Base-by-base conservation (phyloP, 2,329 filamentous ascomycete genomes). In the Botrytis galanthina region DNA sequence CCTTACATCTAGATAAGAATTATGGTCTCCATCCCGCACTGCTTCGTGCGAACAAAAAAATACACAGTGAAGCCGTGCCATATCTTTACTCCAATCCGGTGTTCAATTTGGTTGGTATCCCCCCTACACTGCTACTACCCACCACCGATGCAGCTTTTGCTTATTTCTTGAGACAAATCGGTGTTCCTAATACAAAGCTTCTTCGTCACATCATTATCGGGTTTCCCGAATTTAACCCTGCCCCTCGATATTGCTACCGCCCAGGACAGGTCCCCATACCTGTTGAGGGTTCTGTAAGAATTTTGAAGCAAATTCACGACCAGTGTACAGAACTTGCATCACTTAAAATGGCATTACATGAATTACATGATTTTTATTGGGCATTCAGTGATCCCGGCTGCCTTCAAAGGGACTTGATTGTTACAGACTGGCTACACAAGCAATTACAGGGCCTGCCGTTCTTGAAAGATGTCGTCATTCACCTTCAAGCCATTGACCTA, bases 241-340 rank as follows among this genome's bases (percentile, higher is more conserved):
- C 1, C 3, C 7, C 12, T 62, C 14, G 0, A n/a, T 1, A 16
- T 2, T 18, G 3, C 14, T 9, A 10, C 26, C 1, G 0, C 35
- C 22, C 35, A 18, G 8, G 20, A 37, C 22, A 37, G 4, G 26
- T 26, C 6, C 7, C 7, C 26, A 26, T 29, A 16, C 14, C 26
- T 7, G 26, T 29, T 37, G 60, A 62, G 12, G 26, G 20, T 16
- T 29, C 7, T 16, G 14, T 63, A 9, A 26, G 37, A 29, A 42
- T 29, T 0, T 42, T 42, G 3, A 63, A 42, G 16, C 37, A 63
- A 6, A 63, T 63, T 4, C 4, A 9, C 18, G 37, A 63, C 0
- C 37, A 29, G 16, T 42, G 60, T n/a, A 29, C 26, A 42, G 14
- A 42, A n/a, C 26, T 63, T 9, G 16, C 7, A 5, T 29, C 16